Base-by-base conservation (phyloP, 139 green algal genomes). In the Chlorella ohadii region DNA sequence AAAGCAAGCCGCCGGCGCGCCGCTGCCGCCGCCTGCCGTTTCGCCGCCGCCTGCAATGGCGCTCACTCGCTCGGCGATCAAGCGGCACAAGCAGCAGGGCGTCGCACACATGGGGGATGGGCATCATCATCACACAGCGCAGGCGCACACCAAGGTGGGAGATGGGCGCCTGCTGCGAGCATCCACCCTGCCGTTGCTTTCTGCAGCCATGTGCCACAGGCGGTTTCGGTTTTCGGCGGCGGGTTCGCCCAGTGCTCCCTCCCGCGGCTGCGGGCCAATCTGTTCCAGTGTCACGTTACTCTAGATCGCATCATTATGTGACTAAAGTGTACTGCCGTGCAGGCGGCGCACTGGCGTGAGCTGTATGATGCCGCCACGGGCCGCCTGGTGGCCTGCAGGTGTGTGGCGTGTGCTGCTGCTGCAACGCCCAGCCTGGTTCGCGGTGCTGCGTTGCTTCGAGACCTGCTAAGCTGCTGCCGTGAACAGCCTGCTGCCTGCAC, bases 341-440 rank as follows among this genome's bases (percentile, higher is more conserved):
- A 80, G 81, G 70, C 68, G 2, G 13, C 16, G 6, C 81, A 86
- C 44, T 86, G 81, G 81, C 61, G 59, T 3, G 81, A 86, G 39
- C 71, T 86, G 41, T 63, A 82, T 23, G 72, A 81, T 44, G 70
- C 68, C 0, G 38, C 34, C 17, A 72, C 80, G 1, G 67, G 80
- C 33, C 68, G 80, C 4, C 80, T 85, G 25, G 28, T 68, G 15
- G 79, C 51, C 34, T 85, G 79, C 79, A 82, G 76, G 76, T 73
- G 59, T 9, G 71, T 1, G n/a, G n/a, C n/a, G n/a, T 7, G 9
- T 1, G 22, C 36, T 13, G 36, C 1, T 22, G 12, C 51, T 22
- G 51, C 51, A 9, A 13, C 51, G 2, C 9, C 51, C 15, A 20
- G 51, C 51, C 15, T 22, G 51, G 19, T 59, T 51, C 6, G 44